Evolutionary conservation across 345 rosid species (phyloP).

Genomic region (Physaria fendleri): DNA sequence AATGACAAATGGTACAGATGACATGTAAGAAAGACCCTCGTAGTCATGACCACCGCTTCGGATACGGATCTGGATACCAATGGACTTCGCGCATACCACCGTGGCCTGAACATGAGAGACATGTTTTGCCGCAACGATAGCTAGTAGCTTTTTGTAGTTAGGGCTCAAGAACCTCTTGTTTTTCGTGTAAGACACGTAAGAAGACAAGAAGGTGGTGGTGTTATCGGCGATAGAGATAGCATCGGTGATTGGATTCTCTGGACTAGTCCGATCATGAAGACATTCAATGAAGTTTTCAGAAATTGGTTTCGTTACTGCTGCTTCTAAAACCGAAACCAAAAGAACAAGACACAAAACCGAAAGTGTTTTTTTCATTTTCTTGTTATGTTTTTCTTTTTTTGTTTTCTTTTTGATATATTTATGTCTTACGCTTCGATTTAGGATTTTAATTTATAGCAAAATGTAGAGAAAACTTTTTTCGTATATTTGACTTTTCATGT

Average conservation of each 20-base stretch:
- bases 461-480: background rate
- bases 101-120: conserved; percentile 36
- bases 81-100: conserved; percentile 33
- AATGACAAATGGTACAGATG: conserved; percentile 33
- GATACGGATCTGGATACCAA: conserved; percentile 35
- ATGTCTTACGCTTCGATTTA: background rate
- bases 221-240: background rate
- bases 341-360: background rate
- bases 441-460: background rate
- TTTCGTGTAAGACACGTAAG: conserved; percentile 29
- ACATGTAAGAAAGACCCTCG: conserved; percentile 41
- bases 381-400: background rate
- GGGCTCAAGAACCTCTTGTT: conserved; percentile 27
- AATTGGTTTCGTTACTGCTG: background rate
- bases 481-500: background rate
- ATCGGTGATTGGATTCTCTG: background rate
- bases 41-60: conserved; percentile 51
- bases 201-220: background rate
- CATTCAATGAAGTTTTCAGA: background rate
- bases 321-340: background rate
- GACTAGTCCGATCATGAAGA: background rate
- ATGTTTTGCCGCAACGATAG: conserved; percentile 26
- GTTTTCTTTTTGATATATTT: background rate
- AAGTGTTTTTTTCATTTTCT: background rate
- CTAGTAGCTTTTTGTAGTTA: conserved; percentile 21